Conservation (phyloP, 208 protist genomes). For the Wallacemonas sp. region DNA sequence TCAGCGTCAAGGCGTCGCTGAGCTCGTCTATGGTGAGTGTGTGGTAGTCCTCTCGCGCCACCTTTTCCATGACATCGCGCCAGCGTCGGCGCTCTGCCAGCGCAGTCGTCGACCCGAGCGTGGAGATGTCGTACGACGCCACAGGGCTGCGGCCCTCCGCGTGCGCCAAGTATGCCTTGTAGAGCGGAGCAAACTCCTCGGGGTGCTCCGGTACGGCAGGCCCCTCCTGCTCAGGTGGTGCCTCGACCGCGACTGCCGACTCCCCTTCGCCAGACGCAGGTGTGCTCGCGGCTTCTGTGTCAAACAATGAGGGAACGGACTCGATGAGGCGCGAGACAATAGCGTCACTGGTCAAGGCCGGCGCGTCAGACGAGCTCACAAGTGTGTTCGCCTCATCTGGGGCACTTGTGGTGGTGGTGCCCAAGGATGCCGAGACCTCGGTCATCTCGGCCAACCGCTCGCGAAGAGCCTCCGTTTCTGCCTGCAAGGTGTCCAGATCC, state of each 20-base stretch:
- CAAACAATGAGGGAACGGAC: too few relatives aligned
- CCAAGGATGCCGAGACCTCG: neutral
- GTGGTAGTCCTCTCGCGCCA: slow-evolving; percentile 75
- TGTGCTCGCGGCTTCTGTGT: too few relatives aligned
- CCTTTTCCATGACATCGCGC: slow-evolving; percentile 74
- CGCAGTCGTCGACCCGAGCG: slow-evolving; percentile 33
- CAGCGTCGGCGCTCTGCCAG: slow-evolving; percentile 64
- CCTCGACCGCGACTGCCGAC: too few relatives aligned
- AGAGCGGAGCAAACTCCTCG: slow-evolving; percentile 60
- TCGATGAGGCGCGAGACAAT: too few relatives aligned
- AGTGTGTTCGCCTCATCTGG: too few relatives aligned
- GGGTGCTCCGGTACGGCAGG: slow-evolving; percentile 18
- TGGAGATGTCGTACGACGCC: slow-evolving; percentile 58
- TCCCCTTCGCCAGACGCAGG: too few relatives aligned
- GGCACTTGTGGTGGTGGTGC: too few relatives aligned
- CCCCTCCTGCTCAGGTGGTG: neutral
- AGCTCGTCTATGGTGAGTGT: slow-evolving; percentile 52
- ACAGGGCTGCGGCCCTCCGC: slow-evolving; percentile 46
- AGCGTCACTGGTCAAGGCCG: too few relatives aligned
- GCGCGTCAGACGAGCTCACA: too few relatives aligned
- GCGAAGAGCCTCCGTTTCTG: slow-evolving; percentile 42
- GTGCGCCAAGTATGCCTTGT: slow-evolving; percentile 64
- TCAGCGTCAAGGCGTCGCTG: slow-evolving; percentile 55
- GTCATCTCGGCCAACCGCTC: slow-evolving; percentile 25
- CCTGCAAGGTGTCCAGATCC: slow-evolving; percentile 65